These are phyloP conservation scores for Diplodia scrobiculata DNA, from an alignment of 2,329 filamentous ascomycete species.

Conservation along the genomic window DNA sequence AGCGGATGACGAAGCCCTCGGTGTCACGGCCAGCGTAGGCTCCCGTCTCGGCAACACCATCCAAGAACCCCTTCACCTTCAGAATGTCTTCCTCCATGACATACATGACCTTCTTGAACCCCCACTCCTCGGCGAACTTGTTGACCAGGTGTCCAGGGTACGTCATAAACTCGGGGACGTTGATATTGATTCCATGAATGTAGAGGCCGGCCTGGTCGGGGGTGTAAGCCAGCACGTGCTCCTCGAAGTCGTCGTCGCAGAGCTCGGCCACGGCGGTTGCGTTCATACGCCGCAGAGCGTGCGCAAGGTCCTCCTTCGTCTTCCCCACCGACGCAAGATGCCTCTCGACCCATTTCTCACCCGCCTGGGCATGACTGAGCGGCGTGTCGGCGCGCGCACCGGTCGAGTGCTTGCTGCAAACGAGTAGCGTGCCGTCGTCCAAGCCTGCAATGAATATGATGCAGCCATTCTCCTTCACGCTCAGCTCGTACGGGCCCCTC, in stretches of 20 bases:
- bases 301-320: conserved; percentile 75
- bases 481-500: conserved; percentile 87
- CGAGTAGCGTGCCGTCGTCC: conserved; percentile 82
- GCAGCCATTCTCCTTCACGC: conserved; percentile 98
- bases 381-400: conserved; percentile 71
- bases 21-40: conserved; percentile 89
- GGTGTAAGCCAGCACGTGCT: conserved; percentile 90
- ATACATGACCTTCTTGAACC: conserved; percentile 85
- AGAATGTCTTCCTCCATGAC: conserved; percentile 73
- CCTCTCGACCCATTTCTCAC: conserved; percentile 77
- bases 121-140: conserved; percentile 87
- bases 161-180: conserved; percentile 87
- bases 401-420: conserved; percentile 99
- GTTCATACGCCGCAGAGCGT: conserved; percentile 75
- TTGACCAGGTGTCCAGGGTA: conserved; percentile 83
- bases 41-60: conserved; percentile 82
- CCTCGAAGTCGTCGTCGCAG: conserved; percentile 94
- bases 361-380: conserved; percentile 79
- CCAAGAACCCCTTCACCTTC: conserved; percentile 77
- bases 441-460: conserved; percentile 96
- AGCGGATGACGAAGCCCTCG: conserved; percentile 94
- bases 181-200: conserved; percentile 93
- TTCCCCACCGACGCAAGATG: conserved; percentile 78
- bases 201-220: conserved; percentile 85
- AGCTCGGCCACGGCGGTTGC: conserved; percentile 94